phyloP scores from a whole-genome alignment of 768 basidiomycete species.

The Suillus plorans region DNA sequence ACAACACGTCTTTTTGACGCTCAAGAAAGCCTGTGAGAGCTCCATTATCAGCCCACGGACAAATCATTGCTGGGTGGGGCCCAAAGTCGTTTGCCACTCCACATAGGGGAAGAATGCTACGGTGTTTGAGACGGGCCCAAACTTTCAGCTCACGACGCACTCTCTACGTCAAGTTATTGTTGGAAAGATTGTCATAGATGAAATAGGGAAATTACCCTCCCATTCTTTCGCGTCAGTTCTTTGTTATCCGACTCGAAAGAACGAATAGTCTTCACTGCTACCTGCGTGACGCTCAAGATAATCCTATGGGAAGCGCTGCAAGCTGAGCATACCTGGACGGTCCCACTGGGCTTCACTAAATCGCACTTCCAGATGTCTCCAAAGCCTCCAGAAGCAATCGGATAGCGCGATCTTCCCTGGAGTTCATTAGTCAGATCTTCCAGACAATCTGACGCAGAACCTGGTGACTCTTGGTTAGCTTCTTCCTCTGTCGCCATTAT shows the following conservation, averaged over 20 bases:
- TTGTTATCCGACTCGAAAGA: neutral
- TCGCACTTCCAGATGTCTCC: conserved; percentile 29
- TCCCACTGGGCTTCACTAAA: neutral
- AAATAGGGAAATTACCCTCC: conserved; percentile 6
- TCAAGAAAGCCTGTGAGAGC: conserved; percentile 16
- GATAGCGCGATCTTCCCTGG: neutral
- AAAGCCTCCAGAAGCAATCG: conserved; percentile 11
- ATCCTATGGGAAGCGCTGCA: neutral
- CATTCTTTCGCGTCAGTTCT: neutral
- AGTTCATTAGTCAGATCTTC: neutral
- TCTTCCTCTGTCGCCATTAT: neutral
- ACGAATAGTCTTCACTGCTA: conserved; percentile 6
- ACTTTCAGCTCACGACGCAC: conserved; percentile 22
- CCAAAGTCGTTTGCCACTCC: conserved; percentile 22
- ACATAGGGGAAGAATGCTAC: conserved; percentile 21
- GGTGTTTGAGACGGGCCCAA: conserved; percentile 20
- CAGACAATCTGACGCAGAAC: neutral
- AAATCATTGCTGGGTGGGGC: conserved; percentile 21
- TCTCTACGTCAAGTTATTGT: conserved; percentile 8
- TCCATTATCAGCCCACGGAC: conserved; percentile 21
- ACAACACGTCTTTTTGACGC: conserved; percentile 3
- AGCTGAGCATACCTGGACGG: neutral
- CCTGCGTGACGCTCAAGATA: neutral
- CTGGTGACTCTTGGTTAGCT: neutral
- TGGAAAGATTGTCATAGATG: neutral